Base-by-base conservation (phyloP, 2,329 filamentous ascomycete genomes). In the Arthrobotrys iridis region DNA sequence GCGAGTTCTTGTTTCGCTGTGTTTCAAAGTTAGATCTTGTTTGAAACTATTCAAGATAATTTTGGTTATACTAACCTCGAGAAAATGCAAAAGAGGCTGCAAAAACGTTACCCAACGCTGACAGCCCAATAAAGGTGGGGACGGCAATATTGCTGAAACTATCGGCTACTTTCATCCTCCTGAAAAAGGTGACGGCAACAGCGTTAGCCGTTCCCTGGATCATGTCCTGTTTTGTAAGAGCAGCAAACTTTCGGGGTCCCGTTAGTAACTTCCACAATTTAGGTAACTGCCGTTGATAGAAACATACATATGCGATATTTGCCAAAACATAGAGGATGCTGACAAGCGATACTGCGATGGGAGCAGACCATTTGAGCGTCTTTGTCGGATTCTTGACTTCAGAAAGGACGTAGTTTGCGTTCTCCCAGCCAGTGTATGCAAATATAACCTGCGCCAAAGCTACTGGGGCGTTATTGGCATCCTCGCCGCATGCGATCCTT, bases 371-470 rank as follows among this genome's bases (percentile, higher is more conserved):
- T 0, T 84, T 79, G 5, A 88, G 83, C 0, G 87, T 88, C 79
- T 84, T 85, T 24, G 82, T 83, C 0, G 87, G 87, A 50, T 86
- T 84, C 76, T 84, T 86, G 35, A 89, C 82, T 78, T 90, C 88
- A 75, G 85, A 83, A 1, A 89, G 81, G 2, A 88, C 87, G 74
- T 89, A 88, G 80, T 88, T 88, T 24, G 87, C 87, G 66, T 88
- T 88, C 78, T 88, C 86, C 87, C 87, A 90, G 3, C 88, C 88
- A 77, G 87, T 87, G 81, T 88, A 89, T 10, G 85, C 87, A 82
- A 88, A 88, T 13, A 88, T 83, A 58, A 89, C 86, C 22, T 85
- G 86, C 1, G 89, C 82, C 11, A 89, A 82, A 26, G 70, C 70
- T 5, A 74, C 62, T 2, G 70, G 70, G 2, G 70, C 70, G 45